Evolutionary conservation across 345 rosid genomes (phyloP).

Genomic region (Camelina neglecta): DNA sequence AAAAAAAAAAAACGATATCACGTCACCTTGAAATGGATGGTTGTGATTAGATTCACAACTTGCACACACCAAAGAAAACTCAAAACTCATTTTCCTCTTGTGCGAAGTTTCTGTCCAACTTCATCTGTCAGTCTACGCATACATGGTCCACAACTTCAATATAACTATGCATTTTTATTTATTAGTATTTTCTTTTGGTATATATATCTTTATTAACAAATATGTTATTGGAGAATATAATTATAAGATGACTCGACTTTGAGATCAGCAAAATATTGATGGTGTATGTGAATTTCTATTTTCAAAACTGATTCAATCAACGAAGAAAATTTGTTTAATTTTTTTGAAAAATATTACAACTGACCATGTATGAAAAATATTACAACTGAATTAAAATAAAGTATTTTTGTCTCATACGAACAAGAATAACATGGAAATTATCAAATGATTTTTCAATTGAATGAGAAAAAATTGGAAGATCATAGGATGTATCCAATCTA

Average conservation of each 20-base stretch:
- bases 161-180: background rate
- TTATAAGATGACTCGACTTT: background rate
- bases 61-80: background rate
- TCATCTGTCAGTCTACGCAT: background rate
- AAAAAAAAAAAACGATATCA: no score
- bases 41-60: slow-evolving; percentile 1
- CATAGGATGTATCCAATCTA: background rate
- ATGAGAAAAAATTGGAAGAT: background rate
- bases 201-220: background rate
- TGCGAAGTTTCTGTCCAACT: background rate
- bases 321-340: no score
- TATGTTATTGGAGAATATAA: background rate
- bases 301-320: no score
- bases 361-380: background rate
- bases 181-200: background rate
- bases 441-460: background rate
- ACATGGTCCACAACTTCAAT: background rate
- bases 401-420: background rate
- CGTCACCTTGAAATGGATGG: background rate
- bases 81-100: background rate
- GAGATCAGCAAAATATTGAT: background rate
- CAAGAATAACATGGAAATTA: background rate
- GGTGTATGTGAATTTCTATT: no score
- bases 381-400: background rate
- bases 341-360: background rate